Evolutionary conservation across 2,329 filamentous ascomycete genomes (phyloP).

Genomic region (Neofusicoccum sp.): DNA sequence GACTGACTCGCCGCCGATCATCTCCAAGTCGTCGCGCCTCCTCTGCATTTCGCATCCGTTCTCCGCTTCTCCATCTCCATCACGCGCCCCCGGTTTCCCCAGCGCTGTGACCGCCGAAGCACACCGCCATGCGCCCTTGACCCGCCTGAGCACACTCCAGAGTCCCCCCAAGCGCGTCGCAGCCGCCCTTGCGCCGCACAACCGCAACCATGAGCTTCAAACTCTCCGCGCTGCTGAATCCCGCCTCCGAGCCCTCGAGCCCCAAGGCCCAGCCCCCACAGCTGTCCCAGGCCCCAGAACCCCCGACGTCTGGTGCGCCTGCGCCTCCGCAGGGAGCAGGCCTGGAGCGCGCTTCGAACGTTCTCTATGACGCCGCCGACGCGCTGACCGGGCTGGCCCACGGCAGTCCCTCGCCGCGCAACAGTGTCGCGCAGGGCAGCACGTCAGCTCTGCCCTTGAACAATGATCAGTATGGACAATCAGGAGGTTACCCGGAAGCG

Average conservation of each 20-base stretch:
- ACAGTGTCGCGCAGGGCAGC: background rate
- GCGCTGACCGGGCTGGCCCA: constrained; percentile 38
- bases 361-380: constrained; percentile 40
- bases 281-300: background rate
- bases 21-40: constrained; percentile 7
- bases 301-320: background rate
- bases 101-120: background rate
- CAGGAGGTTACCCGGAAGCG: constrained; percentile 16
- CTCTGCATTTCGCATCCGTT: background rate
- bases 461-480: constrained; percentile 1
- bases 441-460: background rate
- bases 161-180: background rate
- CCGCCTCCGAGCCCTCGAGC: constrained; percentile 22
- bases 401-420: background rate
- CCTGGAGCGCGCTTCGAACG: constrained; percentile 6
- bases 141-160: background rate
- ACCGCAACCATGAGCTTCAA: constrained; percentile 25
- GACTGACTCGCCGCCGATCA: constrained; percentile 12
- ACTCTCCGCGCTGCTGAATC: constrained; percentile 39
- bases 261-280: background rate
- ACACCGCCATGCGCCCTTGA: constrained; percentile 5
- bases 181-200: background rate
- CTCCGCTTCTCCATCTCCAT: constrained; percentile 13
- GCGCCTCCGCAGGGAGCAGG: background rate
- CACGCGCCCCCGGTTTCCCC: background rate